Evolutionary conservation across 1,139 yeast species (phyloP), one percentile per base, ranked within the genome.

Genomic region (Yamadazyma epiphylla): DNA sequence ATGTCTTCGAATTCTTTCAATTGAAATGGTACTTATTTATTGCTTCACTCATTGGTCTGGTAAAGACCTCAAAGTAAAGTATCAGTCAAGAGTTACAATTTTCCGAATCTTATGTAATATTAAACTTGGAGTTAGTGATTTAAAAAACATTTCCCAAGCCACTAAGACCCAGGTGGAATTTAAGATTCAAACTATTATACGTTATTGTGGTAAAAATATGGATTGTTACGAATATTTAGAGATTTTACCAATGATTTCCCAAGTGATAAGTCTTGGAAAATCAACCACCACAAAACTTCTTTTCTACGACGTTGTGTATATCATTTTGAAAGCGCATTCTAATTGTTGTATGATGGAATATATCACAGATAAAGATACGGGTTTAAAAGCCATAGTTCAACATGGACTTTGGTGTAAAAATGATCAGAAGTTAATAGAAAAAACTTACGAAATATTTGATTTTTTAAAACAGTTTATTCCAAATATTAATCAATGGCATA

Each of bases 11-110:
- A 32, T 46, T 5, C 33, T 56, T 5, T 22, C 49, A 5, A 35
- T 62, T 14, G 73, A 65, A 31, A 48, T 60, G 41, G 30, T 64
- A 8, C 43, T 64, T 20, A 48, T 45, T 21, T 68, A 64, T 37
- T 60, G 66, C 35, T 61, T 66, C 52, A 48, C 53, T 7, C 69
- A 66, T 29, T 67, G 69, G 34, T 40, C 22, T 54, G 50, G 27
- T n/a, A 25, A 15, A 12, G 36, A 20, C 51, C 51, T 26, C 11
- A 19, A n/a, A 13, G 15, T 37, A 31, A 8, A 30, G 35, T 5
- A 60, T 3, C 63, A 55, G 27, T 45, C 53, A 4, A 53, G 58
- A 32, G 33, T 42, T 24, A 52, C 55, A 1, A 36, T 67, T 1
- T 57, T 62, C 31, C 45, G 68, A 21, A 51, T 55, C 17, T 40